Base-by-base conservation (phyloP, 2,329 filamentous ascomycete genomes). In the Monosporascus sp. region DNA sequence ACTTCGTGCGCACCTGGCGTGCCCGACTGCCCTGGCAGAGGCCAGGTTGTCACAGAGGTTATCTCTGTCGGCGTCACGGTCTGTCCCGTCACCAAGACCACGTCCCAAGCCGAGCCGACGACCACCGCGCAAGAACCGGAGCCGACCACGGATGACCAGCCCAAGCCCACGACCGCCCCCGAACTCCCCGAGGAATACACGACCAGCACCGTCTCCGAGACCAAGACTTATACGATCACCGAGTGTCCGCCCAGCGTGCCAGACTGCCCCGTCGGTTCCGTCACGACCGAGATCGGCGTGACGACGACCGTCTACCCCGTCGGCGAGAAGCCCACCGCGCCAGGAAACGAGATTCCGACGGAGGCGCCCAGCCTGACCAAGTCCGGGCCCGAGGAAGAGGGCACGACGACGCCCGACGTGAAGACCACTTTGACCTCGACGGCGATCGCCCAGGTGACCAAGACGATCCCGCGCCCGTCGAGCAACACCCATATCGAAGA, bases 301-400 rank as follows among this genome's bases (percentile, higher is more conserved):
- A 66, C 64, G 27, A 70, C 66, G 4, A 70, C 69, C 16, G 59
- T 69, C 44, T 68, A 59, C 58, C 68, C 68, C n/a, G 58, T 67
- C 19, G 54, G 27, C 19, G 52, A 37, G 17, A 53, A 55, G 55
- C 44, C 58, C 9, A 56, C 37, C 44, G 48, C 55, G 11, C 51
- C 54, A 31, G 50, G 57, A 45, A 14, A 17, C 20, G 41, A 44
- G 43, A 46, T 19, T 20, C 38, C 38, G 7, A 41, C 17, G 17
- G 38, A 41, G 38, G 4, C 38, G 38, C 17, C 38, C 17, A 14
- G 17, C n/a, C 24, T 24, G 24, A 46, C 22, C 22, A 24, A 20
- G 7, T 20, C 43, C 24, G 43, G 43, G n/a, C 19, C 43, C 24
- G 24, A 14, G 6, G 17, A 14, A 6, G 24, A 46, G 22, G 26